Evolutionary conservation across 805 yeast genomes (phyloP).

Genomic region (Saturnispora gosingensis): DNA sequence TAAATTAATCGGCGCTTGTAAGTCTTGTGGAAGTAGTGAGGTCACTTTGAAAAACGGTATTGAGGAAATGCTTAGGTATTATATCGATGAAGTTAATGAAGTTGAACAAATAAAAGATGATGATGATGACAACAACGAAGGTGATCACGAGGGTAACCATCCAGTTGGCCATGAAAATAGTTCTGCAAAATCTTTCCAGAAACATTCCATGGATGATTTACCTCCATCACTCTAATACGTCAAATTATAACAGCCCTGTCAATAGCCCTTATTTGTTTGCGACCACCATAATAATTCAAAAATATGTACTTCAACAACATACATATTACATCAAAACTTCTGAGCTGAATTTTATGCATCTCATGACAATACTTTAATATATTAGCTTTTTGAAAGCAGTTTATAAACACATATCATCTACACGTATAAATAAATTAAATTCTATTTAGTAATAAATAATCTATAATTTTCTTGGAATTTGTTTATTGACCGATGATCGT

Average conservation of each 20-base stretch:
- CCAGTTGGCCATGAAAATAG: background rate
- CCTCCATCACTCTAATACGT: conserved; percentile 27
- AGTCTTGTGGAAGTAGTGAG: conserved; percentile 83
- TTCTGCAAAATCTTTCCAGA: conserved; percentile 1
- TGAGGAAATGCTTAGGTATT: conserved; percentile 94
- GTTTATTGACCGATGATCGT: background rate
- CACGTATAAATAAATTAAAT: background rate
- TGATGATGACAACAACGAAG: conserved; percentile 51
- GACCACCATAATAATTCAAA: background rate
- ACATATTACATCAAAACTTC: background rate
- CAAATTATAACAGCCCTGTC: background rate
- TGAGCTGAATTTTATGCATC: no score
- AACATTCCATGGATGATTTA: conserved; percentile 20
- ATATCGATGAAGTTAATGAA: conserved; percentile 87
- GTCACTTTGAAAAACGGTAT: conserved; percentile 93
- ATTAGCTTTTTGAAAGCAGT: background rate
- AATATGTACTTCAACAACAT: background rate
- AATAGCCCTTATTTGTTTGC: background rate
- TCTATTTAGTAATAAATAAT: background rate
- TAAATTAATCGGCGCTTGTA: conserved; percentile 91
- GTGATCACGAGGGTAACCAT: conserved; percentile 20
- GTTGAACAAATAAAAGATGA: conserved; percentile 85
- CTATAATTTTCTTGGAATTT: background rate
- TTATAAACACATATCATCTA: background rate
- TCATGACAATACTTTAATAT: background rate